Conservation (phyloP, 805 yeast genomes). For the Kuraishia floccosa region DNA sequence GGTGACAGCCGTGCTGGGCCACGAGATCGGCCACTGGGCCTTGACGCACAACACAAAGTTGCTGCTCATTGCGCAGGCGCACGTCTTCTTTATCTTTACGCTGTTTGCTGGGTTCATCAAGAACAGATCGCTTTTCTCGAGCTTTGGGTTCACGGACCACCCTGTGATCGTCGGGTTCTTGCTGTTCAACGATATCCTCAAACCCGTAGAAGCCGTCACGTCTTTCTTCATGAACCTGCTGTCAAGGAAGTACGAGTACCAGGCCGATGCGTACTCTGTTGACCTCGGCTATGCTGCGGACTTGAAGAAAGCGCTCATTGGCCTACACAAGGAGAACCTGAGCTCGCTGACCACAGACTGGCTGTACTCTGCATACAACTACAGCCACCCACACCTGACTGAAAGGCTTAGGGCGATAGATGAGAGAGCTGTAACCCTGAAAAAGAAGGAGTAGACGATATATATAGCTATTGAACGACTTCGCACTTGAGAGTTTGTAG, state of each 20-base stretch:
- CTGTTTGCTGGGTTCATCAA: conserved; percentile 72
- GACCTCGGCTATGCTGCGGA: conserved; percentile 59
- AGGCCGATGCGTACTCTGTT: conserved; percentile 85
- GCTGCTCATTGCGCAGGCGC: conserved; percentile 53
- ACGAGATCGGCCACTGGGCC: conserved; percentile 98
- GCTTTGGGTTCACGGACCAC: conserved; percentile 66
- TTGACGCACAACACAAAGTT: conserved; percentile 77
- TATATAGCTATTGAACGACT: too few species aligned
- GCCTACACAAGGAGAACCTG: conserved; percentile 70
- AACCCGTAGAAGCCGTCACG: conserved; percentile 64
- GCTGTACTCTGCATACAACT: conserved; percentile 79
- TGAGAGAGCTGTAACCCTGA: too few species aligned
- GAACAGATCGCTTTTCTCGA: conserved; percentile 64
- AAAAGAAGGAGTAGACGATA: too few species aligned
- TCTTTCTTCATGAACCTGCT: conserved; percentile 58
- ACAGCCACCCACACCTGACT: conserved; percentile 84
- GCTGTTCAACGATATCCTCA: conserved; percentile 65
- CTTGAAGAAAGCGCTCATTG: conserved; percentile 63
- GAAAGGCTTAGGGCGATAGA: conserved; percentile 80
- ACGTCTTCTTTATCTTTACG: conserved; percentile 53
- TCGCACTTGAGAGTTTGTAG: too few species aligned
- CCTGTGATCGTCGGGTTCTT: conserved; percentile 79
- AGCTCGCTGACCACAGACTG: conserved; percentile 84
- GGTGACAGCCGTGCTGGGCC: conserved; percentile 93
- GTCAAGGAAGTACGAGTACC: conserved; percentile 82